Percentiles rank a stretch among this genome's conserved stretches.
Evolutionary conservation across 805 yeast species (phyloP).

Genomic region (Candida railenensis): DNA sequence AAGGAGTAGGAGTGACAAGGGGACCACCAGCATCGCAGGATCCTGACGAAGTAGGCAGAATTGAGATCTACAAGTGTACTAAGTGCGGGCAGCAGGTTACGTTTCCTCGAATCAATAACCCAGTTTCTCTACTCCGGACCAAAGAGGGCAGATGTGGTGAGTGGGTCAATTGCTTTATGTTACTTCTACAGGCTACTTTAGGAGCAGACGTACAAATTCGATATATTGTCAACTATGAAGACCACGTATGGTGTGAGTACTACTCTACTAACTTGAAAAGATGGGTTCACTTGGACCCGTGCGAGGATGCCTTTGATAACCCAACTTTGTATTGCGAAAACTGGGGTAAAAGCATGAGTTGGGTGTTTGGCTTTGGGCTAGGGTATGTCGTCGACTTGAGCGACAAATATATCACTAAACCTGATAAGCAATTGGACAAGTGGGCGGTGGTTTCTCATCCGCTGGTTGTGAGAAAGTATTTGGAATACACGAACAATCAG

Average conservation of each 20-base stretch:
- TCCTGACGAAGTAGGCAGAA: constrained; percentile 47
- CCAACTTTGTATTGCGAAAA: constrained; percentile 76
- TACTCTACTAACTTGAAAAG: constrained; percentile 57
- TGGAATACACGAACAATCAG: constrained; percentile 1
- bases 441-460: neutral
- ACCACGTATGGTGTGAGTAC: constrained; percentile 96
- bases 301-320: constrained; percentile 83
- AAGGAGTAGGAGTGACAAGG: constrained; percentile 31
- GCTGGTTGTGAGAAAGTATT: neutral
- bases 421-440: constrained; percentile 21
- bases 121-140: constrained; percentile 57
- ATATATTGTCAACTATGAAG: constrained; percentile 86
- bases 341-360: constrained; percentile 95
- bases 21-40: constrained; percentile 31
- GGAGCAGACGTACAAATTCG: constrained; percentile 43
- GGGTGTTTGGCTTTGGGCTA: constrained; percentile 67
- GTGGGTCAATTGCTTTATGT: constrained; percentile 84
- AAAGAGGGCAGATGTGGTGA: constrained; percentile 90
- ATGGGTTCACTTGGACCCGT: constrained; percentile 89
- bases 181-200: constrained; percentile 64
- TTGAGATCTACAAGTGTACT: constrained; percentile 65
- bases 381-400: constrained; percentile 71
- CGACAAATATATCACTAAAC: constrained; percentile 55
- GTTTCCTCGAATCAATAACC: constrained; percentile 78
- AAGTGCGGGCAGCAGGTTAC: constrained; percentile 47